Percentiles rank a stretch among this genome's conserved stretches.
Evolutionary conservation across 257 asterid species (phyloP).

Genomic region (Nicotiana undulata): DNA sequence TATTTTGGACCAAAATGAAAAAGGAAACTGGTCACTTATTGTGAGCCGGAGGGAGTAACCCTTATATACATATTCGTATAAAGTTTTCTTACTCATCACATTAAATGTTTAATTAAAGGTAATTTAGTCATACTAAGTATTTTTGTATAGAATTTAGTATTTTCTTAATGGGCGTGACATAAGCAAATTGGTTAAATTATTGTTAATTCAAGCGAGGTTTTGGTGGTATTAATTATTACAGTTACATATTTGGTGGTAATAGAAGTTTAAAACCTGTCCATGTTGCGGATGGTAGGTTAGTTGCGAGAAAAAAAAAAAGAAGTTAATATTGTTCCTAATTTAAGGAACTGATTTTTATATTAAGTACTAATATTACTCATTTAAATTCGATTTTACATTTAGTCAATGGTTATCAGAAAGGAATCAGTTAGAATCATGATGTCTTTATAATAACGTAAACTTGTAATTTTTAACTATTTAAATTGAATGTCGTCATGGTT

Average conservation of each 20-base stretch:
- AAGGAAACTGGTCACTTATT: too few relatives aligned
- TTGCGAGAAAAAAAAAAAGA: not conserved
- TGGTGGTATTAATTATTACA: not conserved
- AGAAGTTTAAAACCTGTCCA: not conserved
- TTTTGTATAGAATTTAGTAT: too few relatives aligned
- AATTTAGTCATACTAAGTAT: too few relatives aligned
- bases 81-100: too few relatives aligned
- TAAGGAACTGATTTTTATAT: not conserved
- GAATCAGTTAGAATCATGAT: not conserved
- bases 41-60: too few relatives aligned
- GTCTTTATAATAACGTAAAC: not conserved
- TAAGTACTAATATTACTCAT: not conserved
- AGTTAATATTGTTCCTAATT: not conserved
- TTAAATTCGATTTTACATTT: not conserved
- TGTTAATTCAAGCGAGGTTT: not conserved
- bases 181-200: too few relatives aligned
- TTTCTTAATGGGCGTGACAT: too few relatives aligned
- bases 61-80: too few relatives aligned
- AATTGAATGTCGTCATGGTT: not conserved
- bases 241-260: not conserved
- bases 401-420: not conserved
- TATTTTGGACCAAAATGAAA: too few relatives aligned
- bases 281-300: not conserved
- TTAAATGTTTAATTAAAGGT: too few relatives aligned
- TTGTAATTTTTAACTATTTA: not conserved